Evolutionary conservation across 2,329 filamentous ascomycete genomes (phyloP).

Genomic region (Zymoseptoria tritici): DNA sequence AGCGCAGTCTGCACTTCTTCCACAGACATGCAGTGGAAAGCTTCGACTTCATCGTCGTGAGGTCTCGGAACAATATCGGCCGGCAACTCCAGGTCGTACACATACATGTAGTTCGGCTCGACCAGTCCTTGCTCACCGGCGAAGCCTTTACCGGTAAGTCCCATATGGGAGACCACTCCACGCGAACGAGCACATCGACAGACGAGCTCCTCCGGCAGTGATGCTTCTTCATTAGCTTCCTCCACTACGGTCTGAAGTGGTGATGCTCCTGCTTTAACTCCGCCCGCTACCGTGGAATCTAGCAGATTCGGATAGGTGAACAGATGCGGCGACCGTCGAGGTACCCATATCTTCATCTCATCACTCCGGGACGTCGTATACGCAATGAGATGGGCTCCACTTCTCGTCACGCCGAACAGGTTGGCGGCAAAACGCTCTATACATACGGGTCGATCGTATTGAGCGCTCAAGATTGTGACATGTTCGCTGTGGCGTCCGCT

Average conservation of each 20-base stretch:
- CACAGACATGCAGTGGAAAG: conserved; percentile 68
- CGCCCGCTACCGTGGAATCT: conserved; percentile 86
- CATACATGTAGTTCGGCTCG: conserved; percentile 82
- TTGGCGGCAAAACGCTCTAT: conserved; percentile 66
- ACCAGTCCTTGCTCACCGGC: conserved; percentile 74
- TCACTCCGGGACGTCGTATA: conserved; percentile 51
- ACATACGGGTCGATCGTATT: conserved; percentile 56
- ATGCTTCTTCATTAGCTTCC: conserved; percentile 84
- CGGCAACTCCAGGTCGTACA: conserved; percentile 78
- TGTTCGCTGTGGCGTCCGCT: conserved; percentile 69
- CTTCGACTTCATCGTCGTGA: conserved; percentile 79
- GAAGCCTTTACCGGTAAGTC: conserved; percentile 64
- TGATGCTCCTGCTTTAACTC: conserved; percentile 71
- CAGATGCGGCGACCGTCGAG: conserved; percentile 66
- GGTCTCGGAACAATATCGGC: conserved; percentile 61
- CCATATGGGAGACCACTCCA: conserved; percentile 74
- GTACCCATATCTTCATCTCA: conserved; percentile 69
- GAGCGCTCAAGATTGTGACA: conserved; percentile 64
- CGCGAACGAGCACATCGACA: conserved; percentile 49
- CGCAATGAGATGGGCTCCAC: conserved; percentile 72
- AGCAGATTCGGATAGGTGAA: conserved; percentile 80
- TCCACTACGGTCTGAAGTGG: conserved; percentile 75
- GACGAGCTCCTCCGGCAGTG: conserved; percentile 61
- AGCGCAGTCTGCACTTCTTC: conserved; percentile 64
- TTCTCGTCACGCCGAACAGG: conserved; percentile 65